Conservation (phyloP, 768 basidiomycete genomes). For the Symmetrospora coprosmae region DNA sequence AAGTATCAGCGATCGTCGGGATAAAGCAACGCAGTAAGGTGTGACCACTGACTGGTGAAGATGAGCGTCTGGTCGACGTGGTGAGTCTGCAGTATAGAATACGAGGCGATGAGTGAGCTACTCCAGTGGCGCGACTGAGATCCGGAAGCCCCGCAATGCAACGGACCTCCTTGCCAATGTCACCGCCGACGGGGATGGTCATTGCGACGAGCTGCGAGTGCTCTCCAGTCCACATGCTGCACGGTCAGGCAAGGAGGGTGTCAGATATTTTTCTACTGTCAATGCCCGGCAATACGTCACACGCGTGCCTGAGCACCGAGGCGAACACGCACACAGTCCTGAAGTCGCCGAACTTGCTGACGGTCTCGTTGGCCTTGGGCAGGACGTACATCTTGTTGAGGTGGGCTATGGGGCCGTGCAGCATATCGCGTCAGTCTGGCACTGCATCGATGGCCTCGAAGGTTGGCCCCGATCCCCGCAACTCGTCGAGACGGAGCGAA, state of each 20-base stretch:
- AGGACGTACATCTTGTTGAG: conserved; percentile 35
- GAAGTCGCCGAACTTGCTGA: conserved; percentile 36
- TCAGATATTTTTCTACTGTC: conserved; percentile 33
- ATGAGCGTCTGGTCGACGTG: conserved; percentile 31
- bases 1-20: too few relatives aligned
- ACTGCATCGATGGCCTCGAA: not conserved
- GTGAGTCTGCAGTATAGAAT: not conserved
- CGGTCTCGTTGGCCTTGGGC: conserved; percentile 34
- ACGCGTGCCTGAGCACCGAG: too few relatives aligned
- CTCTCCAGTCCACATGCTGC: too few relatives aligned
- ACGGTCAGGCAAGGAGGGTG: not conserved
- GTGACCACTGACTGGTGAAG: too few relatives aligned
- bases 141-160: too few relatives aligned
- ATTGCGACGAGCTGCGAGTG: conserved; percentile 38
- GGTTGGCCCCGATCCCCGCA: not conserved
- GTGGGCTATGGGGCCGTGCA: not conserved
- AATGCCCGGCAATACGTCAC: conserved; percentile 19
- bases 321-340: conserved; percentile 34
- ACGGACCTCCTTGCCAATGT: conserved; percentile 38
- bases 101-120: not conserved
- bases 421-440: not conserved
- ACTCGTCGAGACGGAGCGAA: too few relatives aligned
- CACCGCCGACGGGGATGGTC: conserved; percentile 39
- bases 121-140: too few relatives aligned
- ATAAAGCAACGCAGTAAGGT: too few relatives aligned